These are phyloP conservation scores for Solanum aculeatissimum DNA, from an alignment of 305 asterid genomes.

Conservation along the genomic window DNA sequence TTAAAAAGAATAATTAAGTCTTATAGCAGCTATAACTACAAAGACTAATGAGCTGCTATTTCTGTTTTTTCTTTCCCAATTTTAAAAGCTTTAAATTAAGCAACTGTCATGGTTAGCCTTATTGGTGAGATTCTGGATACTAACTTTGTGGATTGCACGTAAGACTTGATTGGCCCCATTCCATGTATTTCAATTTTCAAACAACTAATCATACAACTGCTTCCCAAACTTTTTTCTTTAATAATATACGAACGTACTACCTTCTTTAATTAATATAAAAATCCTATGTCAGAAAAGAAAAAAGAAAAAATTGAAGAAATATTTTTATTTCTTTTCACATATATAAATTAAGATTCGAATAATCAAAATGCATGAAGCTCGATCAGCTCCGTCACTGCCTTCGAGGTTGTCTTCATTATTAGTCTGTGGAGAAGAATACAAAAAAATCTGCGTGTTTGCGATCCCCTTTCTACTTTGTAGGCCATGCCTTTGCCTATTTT, in stretches of 20 bases:
- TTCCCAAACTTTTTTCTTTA: not conserved
- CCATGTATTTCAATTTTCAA: not conserved
- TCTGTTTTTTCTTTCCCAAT: not conserved
- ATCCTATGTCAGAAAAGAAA: not conserved
- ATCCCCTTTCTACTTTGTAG: not conserved
- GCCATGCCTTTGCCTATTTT: not conserved
- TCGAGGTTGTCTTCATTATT: not conserved
- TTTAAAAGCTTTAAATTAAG: not conserved
- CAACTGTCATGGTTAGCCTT: not conserved
- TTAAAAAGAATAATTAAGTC: not conserved
- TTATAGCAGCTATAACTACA: not conserved
- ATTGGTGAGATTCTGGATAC: not conserved
- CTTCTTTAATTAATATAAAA: not conserved
- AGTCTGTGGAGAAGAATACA: not conserved
- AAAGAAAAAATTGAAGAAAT: not conserved
- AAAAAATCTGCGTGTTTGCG: not conserved
- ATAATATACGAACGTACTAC: not conserved
- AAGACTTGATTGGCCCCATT: not conserved
- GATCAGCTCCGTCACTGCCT: not conserved
- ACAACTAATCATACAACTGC: not conserved
- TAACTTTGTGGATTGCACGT: not conserved
- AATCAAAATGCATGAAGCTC: not conserved
- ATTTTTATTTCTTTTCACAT: not conserved
- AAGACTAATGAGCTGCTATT: not conserved
- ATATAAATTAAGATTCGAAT: not conserved